Percentiles rank a stretch among this genome's conserved stretches.
These are phyloP conservation scores for Carex cristatella DNA, from an alignment of 176 grass and related monocot genomes.

Conservation along the genomic window DNA sequence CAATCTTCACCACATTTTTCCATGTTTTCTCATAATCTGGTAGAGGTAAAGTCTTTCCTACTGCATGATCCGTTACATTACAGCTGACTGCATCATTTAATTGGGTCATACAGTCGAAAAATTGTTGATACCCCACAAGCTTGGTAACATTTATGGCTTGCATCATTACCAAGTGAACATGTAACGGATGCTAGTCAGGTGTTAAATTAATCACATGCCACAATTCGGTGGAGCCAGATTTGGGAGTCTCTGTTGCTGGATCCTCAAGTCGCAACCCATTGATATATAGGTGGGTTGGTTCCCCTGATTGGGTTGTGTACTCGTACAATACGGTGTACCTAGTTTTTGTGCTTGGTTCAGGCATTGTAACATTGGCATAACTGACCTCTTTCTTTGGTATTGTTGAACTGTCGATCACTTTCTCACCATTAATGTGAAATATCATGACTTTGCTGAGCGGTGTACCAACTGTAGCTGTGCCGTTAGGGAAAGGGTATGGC, in stretches of 20 bases:
- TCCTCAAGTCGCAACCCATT: conserved; percentile 65
- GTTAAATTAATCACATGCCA: conserved; percentile 85
- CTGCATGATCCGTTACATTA: conserved; percentile 8
- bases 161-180: conserved; percentile 62
- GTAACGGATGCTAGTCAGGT: conserved; percentile 61
- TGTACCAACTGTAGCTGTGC: neutral
- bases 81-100: conserved; percentile 15
- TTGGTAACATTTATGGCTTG: conserved; percentile 29
- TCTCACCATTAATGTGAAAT: neutral
- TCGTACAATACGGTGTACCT: conserved; percentile 25
- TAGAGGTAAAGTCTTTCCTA: neutral
- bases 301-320: neutral
- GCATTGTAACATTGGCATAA: neutral
- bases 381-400: neutral
- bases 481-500: conserved; percentile 1
- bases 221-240: conserved; percentile 45
- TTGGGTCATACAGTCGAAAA: conserved; percentile 28
- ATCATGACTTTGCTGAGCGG: conserved; percentile 7
- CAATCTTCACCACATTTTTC: conserved; percentile 37
- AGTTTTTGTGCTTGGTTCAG: conserved; percentile 13
- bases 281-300: conserved; percentile 61
- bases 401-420: conserved; percentile 15
- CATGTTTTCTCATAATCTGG: conserved; percentile 32
- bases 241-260: conserved; percentile 63
- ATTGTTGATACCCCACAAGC: conserved; percentile 22